These are phyloP conservation scores for Rhynchospora pubera DNA, from an alignment of 176 grass and related monocot genomes.

Conservation along the genomic window DNA sequence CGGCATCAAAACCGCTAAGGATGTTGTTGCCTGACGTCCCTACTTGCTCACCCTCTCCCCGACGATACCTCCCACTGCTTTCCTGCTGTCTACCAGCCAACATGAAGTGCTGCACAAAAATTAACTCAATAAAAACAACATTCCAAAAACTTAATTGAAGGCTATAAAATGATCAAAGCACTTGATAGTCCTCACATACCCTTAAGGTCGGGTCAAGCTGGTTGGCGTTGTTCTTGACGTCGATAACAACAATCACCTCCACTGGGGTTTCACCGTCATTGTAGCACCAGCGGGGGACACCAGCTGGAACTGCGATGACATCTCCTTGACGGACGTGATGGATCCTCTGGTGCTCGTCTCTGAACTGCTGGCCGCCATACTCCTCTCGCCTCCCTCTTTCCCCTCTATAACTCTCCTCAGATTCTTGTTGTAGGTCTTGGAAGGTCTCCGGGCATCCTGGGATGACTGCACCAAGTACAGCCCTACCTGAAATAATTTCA, in stretches of 20 bases:
- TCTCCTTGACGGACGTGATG: constrained; percentile 25
- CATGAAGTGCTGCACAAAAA: constrained; percentile 27
- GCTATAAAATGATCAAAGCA: not conserved
- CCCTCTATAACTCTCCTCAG: not conserved
- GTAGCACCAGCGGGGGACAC: constrained; percentile 34
- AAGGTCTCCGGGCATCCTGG: constrained; percentile 33
- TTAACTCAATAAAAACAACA: not conserved
- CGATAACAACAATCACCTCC: constrained; percentile 26
- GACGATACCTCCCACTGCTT: not conserved
- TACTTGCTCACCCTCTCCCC: not conserved
- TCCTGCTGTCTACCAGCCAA: constrained; percentile 24
- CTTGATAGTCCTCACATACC: not conserved
- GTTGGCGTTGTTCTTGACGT: constrained; percentile 30
- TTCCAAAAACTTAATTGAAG: not conserved
- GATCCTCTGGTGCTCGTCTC: constrained; percentile 39
- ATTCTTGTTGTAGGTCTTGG: constrained; percentile 23
- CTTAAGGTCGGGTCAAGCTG: constrained; percentile 30
- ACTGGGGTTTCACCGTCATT: constrained; percentile 30
- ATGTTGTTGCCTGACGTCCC: constrained; percentile 10
- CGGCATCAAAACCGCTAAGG: constrained; percentile 27
- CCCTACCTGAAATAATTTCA: constrained; percentile 10
- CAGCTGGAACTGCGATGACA: constrained; percentile 30
- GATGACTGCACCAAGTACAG: constrained; percentile 16
- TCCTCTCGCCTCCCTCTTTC: constrained; percentile 19
- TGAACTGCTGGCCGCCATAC: constrained; percentile 9